Conservation (phyloP, 345 rosid genomes). For the Physaria fendleri region DNA sequence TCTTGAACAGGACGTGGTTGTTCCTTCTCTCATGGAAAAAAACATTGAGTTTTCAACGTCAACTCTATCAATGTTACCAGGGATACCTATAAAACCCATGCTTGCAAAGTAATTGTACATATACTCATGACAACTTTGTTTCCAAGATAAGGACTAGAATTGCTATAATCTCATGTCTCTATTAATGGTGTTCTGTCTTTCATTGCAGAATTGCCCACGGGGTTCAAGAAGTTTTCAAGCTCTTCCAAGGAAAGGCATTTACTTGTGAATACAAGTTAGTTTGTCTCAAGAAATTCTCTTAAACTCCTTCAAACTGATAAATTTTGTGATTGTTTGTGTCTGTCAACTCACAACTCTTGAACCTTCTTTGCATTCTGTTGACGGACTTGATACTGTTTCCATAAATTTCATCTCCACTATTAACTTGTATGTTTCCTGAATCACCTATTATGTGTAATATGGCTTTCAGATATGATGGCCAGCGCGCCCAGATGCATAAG, state of each 20-base stretch:
- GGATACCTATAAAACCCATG: conserved; percentile 89
- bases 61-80: conserved; percentile 68
- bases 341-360: neutral
- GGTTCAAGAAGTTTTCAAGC: conserved; percentile 48
- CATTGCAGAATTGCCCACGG: conserved; percentile 66
- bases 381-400: neutral
- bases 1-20: conserved; percentile 57
- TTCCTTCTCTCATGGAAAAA: conserved; percentile 60
- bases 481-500: conserved; percentile 87
- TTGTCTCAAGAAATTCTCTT: neutral
- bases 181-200: neutral
- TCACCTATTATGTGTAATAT: neutral
- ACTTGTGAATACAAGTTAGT: conserved; percentile 88
- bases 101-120: conserved; percentile 64
- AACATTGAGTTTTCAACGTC: conserved; percentile 68
- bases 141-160: neutral
- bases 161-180: conserved; percentile 16
- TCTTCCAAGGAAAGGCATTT: conserved; percentile 60
- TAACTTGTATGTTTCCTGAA: conserved; percentile 1
- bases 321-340: neutral
- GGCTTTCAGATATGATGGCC: conserved; percentile 76
- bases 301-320: neutral
- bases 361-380: neutral
- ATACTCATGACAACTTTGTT: neutral
- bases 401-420: neutral